Evolutionary conservation across 345 rosid genomes (phyloP), one percentile per base, ranked within the genome.

Genomic region (Linum trigynum): DNA sequence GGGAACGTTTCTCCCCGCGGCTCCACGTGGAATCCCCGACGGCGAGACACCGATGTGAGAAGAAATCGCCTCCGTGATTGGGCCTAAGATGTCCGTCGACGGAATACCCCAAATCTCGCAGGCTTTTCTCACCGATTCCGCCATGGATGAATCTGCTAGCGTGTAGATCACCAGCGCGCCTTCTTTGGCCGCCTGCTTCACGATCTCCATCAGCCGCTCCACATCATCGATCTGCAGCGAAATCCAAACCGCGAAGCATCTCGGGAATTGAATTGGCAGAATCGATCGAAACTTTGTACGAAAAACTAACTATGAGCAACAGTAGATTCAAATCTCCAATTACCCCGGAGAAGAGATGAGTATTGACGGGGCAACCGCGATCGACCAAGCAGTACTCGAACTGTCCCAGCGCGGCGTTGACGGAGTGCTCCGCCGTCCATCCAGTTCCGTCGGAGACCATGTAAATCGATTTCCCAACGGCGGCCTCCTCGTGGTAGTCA

Each of bases 401-500:
- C 75, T 89, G 96, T 0, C 98, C 97, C 77, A 92, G 72, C 16
- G 97, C 96, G 11, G 97, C 97, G 78, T 59, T 84, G 61, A 92
- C 90, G 72, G 91, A 78, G 68, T 87, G 90, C 74, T 89, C 97
- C 68, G 78, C 95, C 76, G 96, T 92, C 98, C 98, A 92, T 16
- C 96, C 95, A 50, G 97, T 92, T 68, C 97, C 98, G 79, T 92
- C 98, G 45, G 98, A 89, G 1, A 87, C 85, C 85, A 92, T 84
- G 61, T 84, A 89, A 68, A 89, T 87, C 16, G 91, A 79, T 78
- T 92, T 87, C 45, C 75, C 91, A 39, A 59, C 64, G 45, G 64
- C 53, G 55, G 23, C 11, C 55, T 74, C 83, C 65, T 57, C 69
- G 35, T 1, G 32, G 32, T 23, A 23, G 32, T 23, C 32, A 23